Evolutionary conservation across 177 flowering plant genomes (phyloP), one percentile per base, ranked within the genome.

Genomic region (Tripterygium wilfordii): DNA sequence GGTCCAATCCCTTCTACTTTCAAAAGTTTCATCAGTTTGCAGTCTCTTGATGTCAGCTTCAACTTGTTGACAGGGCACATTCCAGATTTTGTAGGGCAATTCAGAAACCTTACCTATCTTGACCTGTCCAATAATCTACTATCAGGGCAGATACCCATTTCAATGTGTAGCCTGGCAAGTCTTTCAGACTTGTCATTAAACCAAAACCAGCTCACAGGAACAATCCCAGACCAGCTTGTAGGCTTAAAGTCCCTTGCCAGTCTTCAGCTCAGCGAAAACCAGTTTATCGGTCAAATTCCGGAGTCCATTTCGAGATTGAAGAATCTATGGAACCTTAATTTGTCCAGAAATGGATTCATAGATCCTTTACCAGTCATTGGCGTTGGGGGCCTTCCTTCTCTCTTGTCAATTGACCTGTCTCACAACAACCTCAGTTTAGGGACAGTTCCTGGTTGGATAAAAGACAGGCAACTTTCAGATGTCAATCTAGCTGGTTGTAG

Each of bases 331-430:
- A 52, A 74, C 48, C 79, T 91, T 10, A 91, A 82, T 58, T 40
- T 88, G 25, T 88, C 98, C 0, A 76, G 84, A 54, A 91, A 91
- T 62, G 70, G 48, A 19, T 55, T 91, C 25, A 65, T 82, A 16
- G 73, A 64, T 36, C 85, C 95, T 41, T 57, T 85, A 42, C 85
- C 95, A 4, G 44, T 22, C 46, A 36, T 67, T 29, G 57, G 74
- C 16, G 50, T 61, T 26, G 70, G 58, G 16, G 90, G 88, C 10
- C 36, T 82, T 32, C 96, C 82, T 50, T 77, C 90, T 49, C 60
- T 91, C 22, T 22, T 79, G 60, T 77, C 90, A 6, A 58, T 91
- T 32, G 98, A 91, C 71, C 60, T 91, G 57, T 91, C 98, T 39
- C 80, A 78, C 75, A 91, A 85, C 70, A 66, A 76, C n/a, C 60